Percentiles rank a stretch among this genome's conserved stretches.
Evolutionary conservation across 2,329 filamentous ascomycete species (phyloP).

Genomic region (Aspergillus aculeatinus): DNA sequence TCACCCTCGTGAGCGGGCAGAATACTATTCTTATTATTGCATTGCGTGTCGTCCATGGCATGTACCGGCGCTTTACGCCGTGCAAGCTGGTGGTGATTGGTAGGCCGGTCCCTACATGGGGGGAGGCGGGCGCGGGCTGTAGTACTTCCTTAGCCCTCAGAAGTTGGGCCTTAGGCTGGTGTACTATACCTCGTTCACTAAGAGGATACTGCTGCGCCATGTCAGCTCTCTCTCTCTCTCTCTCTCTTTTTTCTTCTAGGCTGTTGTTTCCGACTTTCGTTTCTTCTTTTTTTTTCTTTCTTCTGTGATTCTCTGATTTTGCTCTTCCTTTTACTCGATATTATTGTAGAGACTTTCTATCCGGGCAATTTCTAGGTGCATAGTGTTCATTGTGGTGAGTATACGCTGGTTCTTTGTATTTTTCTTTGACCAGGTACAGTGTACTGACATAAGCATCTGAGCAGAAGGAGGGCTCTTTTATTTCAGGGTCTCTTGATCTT

Average conservation of each 20-base stretch:
- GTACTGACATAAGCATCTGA: too few species aligned
- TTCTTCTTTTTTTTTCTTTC: background rate
- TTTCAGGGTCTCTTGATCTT: background rate
- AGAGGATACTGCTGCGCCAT: slow-evolving; percentile 22
- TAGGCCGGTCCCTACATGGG: background rate
- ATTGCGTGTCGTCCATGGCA: background rate
- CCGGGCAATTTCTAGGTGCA: background rate
- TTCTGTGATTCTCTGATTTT: background rate
- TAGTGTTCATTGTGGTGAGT: background rate
- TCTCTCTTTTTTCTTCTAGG: slow-evolving; percentile 1
- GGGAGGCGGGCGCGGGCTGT: background rate
- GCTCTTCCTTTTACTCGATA: background rate
- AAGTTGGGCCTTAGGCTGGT: background rate
- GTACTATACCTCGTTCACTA: background rate
- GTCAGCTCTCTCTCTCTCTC: slow-evolving; percentile 5
- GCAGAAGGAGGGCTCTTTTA: too few species aligned
- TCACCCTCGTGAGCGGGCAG: background rate
- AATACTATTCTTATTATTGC: background rate
- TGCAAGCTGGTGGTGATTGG: slow-evolving; percentile 6
- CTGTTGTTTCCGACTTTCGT: slow-evolving; percentile 4
- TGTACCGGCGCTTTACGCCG: background rate
- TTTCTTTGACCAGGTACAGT: background rate
- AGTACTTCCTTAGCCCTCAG: background rate
- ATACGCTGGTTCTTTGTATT: background rate
- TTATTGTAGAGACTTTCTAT: background rate